These are phyloP conservation scores for Lactarius pseudohatsudake DNA, from an alignment of 768 basidiomycete species.

Conservation along the genomic window DNA sequence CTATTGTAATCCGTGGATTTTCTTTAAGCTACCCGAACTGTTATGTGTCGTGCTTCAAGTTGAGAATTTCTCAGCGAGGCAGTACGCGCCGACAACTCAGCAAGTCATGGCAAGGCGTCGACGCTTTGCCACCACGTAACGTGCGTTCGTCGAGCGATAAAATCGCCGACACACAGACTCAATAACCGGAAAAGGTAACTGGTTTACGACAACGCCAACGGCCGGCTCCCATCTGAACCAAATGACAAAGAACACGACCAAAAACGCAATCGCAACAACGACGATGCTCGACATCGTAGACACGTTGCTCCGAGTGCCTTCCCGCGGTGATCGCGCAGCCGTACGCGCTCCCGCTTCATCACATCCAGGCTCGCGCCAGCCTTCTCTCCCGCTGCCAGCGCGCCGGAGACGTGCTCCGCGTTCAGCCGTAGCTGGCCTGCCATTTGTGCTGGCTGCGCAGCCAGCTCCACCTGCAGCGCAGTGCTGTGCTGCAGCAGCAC, in stretches of 20 bases:
- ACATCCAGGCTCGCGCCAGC: conserved; percentile 47
- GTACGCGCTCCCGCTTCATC: conserved; percentile 58
- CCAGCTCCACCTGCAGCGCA: conserved; percentile 69
- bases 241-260: conserved; percentile 66
- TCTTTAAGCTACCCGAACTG: too few species aligned
- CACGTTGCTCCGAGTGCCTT: conserved; percentile 56
- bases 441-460: conserved; percentile 78
- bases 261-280: conserved; percentile 65
- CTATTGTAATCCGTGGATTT: too few species aligned
- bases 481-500: too few species aligned
- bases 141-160: too few species aligned
- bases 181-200: too few species aligned
- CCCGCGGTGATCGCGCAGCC: conserved; percentile 50
- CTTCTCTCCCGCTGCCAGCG: conserved; percentile 54
- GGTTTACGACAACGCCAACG: too few species aligned
- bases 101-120: too few species aligned
- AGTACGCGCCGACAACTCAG: too few species aligned
- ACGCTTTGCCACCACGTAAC: too few species aligned
- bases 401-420: conserved; percentile 18
- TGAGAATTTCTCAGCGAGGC: too few species aligned
- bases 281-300: conserved; percentile 50
- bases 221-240: conserved; percentile 46
- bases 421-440: conserved; percentile 61
- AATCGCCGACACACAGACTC: too few species aligned
- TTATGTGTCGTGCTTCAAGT: too few species aligned